Base-by-base conservation (phyloP, 257 asterid genomes). In the Echites panduratus region DNA sequence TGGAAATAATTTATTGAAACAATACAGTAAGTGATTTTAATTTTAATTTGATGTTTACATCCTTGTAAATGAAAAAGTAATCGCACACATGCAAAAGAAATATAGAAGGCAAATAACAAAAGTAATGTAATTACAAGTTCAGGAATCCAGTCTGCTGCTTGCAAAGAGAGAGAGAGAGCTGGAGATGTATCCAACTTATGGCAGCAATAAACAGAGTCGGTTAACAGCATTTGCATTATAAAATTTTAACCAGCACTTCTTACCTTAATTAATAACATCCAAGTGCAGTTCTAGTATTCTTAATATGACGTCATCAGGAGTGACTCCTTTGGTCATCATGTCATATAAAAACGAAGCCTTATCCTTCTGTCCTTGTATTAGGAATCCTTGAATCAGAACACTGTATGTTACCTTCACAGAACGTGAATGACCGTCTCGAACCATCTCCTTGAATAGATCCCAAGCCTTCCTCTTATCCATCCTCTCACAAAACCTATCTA, bases 381-480 rank as follows among this genome's bases (percentile, higher is more conserved):
- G 74, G 79, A 68, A 86, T 73, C 82, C 89, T 72, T 74, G 68
- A 71, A 85, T 75, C 59, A 90, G 70, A 72, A 88, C 86, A 44
- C 24, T 71, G 67, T 78, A 88, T 13, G 94, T 88, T 58, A 82
- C 83, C 38, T 32, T 32, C n/a, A 85, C 85, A 29, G 88, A 83
- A 83, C 94, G 92, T 32, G 62, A 66, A 66, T 70, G 76, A 35
- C 71, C 82, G 59, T 53, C 71, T 12, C 67, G 73, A 52, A 40
- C 24, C 96, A 89, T 89, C 71, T 86, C 90, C 49, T 77, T 52
- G 67, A 80, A 80, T 78, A 85, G 63, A 58, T 43, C 78, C 81
- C 65, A 67, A 16, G 89, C 94, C 72, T 27, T 78, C 66, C 38
- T 76, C 85, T 81, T 69, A 70, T 82, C 75, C 62, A 72, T 74